These are phyloP conservation scores for Arthrobotrys sinensis DNA, from an alignment of 2,329 filamentous ascomycete genomes.

Conservation along the genomic window DNA sequence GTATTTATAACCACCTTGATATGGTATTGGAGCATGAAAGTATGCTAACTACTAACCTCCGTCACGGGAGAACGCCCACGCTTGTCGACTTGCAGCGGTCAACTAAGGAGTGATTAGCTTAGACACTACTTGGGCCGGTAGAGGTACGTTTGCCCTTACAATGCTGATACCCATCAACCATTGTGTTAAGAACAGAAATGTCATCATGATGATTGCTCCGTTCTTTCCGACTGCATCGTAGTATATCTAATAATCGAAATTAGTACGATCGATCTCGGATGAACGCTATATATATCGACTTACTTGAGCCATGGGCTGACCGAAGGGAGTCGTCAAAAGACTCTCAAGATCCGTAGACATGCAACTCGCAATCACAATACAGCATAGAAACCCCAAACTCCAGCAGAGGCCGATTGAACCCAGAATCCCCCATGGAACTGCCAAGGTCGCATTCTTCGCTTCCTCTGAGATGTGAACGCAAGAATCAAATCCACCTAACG, in stretches of 20 bases:
- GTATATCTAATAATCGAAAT: constrained; percentile 71
- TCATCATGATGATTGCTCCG: constrained; percentile 74
- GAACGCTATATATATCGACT: constrained; percentile 4
- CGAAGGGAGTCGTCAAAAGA: constrained; percentile 71
- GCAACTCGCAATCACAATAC: constrained; percentile 74
- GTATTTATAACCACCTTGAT: too few species aligned
- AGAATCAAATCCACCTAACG: constrained; percentile 67
- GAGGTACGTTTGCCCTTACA: constrained; percentile 59
- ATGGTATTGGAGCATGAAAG: too few species aligned
- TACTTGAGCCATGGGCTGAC: constrained; percentile 73
- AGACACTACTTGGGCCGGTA: background rate
- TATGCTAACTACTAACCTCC: constrained; percentile 65
- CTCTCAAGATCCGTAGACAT: constrained; percentile 72
- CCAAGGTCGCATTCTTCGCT: constrained; percentile 74
- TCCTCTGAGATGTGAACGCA: constrained; percentile 76
- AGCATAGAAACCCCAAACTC: constrained; percentile 73
- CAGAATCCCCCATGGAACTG: constrained; percentile 75
- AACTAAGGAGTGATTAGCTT: constrained; percentile 64
- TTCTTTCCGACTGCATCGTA: constrained; percentile 75
- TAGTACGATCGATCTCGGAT: background rate
- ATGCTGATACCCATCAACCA: constrained; percentile 76
- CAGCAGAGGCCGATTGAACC: constrained; percentile 73
- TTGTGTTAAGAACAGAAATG: constrained; percentile 75
- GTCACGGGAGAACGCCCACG: constrained; percentile 77
- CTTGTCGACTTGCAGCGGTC: constrained; percentile 74